phyloP scores from a whole-genome alignment of 768 basidiomycete species.

The Pleurotus djamor region DNA sequence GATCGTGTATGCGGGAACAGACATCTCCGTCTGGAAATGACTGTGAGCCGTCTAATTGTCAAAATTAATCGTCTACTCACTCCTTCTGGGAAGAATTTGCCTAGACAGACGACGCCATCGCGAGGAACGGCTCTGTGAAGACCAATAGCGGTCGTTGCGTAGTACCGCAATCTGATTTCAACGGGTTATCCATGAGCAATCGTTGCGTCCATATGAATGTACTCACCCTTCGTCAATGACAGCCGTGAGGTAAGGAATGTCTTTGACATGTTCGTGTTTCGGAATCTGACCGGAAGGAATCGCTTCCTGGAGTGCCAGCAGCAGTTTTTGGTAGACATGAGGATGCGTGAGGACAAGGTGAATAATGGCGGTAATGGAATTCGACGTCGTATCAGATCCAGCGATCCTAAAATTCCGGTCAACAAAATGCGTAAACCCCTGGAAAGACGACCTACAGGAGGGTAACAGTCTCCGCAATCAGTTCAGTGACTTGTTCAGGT shows the following conservation, averaged over 20 bases:
- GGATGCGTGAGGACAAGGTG: slow-evolving; percentile 21
- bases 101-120: slow-evolving; percentile 19
- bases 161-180: slow-evolving; percentile 22
- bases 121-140: slow-evolving; percentile 27
- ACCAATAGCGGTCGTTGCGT: slow-evolving; percentile 33
- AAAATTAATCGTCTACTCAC: slow-evolving; percentile 13
- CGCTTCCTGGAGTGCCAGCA: slow-evolving; percentile 12
- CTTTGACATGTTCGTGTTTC: slow-evolving; percentile 20
- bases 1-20: slow-evolving; percentile 30
- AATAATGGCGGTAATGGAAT: slow-evolving; percentile 25
- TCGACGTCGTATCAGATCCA: slow-evolving; percentile 31
- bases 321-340: slow-evolving; percentile 17
- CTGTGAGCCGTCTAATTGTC: background rate
- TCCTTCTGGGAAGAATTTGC: slow-evolving; percentile 25
- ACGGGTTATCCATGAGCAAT: background rate
- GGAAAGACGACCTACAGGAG: slow-evolving; percentile 18
- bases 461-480: slow-evolving; percentile 24
- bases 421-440: background rate
- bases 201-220: background rate
- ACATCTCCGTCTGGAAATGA: slow-evolving; percentile 24
- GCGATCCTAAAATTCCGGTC: slow-evolving; percentile 21
- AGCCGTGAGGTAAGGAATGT: slow-evolving; percentile 23
- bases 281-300: slow-evolving; percentile 9
- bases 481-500: slow-evolving; percentile 18
- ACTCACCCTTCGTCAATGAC: slow-evolving; percentile 24